These are phyloP conservation scores for Hypomontagnella monticulosa DNA, from an alignment of 495 filamentous ascomycete genomes.

Conservation along the genomic window DNA sequence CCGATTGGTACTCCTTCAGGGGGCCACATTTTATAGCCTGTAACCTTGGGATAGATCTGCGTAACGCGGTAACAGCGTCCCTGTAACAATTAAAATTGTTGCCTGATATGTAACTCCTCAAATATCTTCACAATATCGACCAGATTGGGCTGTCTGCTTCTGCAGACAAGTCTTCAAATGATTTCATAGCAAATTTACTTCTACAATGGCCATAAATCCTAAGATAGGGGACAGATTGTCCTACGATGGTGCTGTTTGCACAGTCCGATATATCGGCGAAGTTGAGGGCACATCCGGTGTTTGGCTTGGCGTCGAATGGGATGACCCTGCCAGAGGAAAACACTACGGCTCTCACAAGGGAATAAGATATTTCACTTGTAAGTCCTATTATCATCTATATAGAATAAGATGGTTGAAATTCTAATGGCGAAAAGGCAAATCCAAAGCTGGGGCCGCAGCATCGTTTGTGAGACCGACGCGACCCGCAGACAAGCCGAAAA, in stretches of 20 bases:
- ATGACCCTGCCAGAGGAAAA: slow-evolving; percentile 84
- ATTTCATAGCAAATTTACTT: not conserved
- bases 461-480: slow-evolving; percentile 88
- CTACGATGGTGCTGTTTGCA: slow-evolving; percentile 77
- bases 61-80: slow-evolving; percentile 30
- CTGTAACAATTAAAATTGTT: slow-evolving; percentile 32
- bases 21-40: not conserved
- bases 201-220: slow-evolving; percentile 31
- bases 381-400: slow-evolving; percentile 19
- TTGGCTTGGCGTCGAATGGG: slow-evolving; percentile 99
- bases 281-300: slow-evolving; percentile 78
- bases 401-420: not conserved
- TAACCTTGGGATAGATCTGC: slow-evolving; percentile 6
- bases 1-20: not conserved
- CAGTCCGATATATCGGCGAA: slow-evolving; percentile 82
- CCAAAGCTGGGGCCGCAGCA: slow-evolving; percentile 71
- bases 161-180: slow-evolving; percentile 5
- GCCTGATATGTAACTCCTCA: slow-evolving; percentile 18
- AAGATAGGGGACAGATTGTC: slow-evolving; percentile 77
- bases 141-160: not conserved
- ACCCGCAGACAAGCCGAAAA: slow-evolving; percentile 68
- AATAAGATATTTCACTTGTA: slow-evolving; percentile 86
- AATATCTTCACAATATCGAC: not conserved
- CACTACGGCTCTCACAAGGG: slow-evolving; percentile 86
- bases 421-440: slow-evolving; percentile 62